Evolutionary conservation across 495 filamentous ascomycete genomes (phyloP).

Genomic region (Niebla homalea): DNA sequence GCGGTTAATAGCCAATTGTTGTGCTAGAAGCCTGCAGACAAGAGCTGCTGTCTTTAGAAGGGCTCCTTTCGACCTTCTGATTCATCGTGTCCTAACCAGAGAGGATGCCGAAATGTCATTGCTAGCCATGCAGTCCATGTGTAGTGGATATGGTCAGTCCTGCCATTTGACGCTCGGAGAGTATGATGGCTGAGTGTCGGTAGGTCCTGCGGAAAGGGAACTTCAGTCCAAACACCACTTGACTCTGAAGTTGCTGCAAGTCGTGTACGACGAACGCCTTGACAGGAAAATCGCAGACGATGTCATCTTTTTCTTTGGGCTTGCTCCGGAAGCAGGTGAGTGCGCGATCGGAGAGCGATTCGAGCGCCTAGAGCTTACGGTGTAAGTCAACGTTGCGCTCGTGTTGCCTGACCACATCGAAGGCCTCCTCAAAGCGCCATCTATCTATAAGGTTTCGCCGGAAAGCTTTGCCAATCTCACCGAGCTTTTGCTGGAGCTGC

Average conservation of each 20-base stretch:
- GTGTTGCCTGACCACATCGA: too few relatives aligned
- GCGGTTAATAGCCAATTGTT: slow-evolving; percentile 65
- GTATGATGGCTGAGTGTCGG: not conserved
- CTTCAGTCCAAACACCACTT: slow-evolving; percentile 23
- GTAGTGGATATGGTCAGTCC: slow-evolving; percentile 1
- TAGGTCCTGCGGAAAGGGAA: slow-evolving; percentile 23
- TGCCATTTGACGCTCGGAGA: slow-evolving; percentile 8
- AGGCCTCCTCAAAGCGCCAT: too few relatives aligned
- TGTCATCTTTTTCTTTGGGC: slow-evolving; percentile 26
- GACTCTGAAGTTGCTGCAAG: slow-evolving; percentile 23
- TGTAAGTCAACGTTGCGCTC: too few relatives aligned
- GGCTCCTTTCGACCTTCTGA: not conserved
- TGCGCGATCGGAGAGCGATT: too few relatives aligned
- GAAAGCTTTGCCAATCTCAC: not conserved
- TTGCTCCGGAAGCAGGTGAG: too few relatives aligned
- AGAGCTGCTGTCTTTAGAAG: slow-evolving; percentile 32
- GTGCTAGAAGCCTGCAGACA: slow-evolving; percentile 46
- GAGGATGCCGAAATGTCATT: slow-evolving; percentile 32
- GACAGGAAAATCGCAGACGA: slow-evolving; percentile 26
- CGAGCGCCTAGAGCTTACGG: too few relatives aligned
- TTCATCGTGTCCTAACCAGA: not conserved
- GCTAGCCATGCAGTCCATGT: slow-evolving; percentile 26
- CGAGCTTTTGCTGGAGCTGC: not conserved
- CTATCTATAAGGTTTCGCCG: not conserved
- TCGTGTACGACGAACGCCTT: slow-evolving; percentile 22